Base-by-base conservation (phyloP, 2,329 filamentous ascomycete genomes). In the Ophiostoma piceae region DNA sequence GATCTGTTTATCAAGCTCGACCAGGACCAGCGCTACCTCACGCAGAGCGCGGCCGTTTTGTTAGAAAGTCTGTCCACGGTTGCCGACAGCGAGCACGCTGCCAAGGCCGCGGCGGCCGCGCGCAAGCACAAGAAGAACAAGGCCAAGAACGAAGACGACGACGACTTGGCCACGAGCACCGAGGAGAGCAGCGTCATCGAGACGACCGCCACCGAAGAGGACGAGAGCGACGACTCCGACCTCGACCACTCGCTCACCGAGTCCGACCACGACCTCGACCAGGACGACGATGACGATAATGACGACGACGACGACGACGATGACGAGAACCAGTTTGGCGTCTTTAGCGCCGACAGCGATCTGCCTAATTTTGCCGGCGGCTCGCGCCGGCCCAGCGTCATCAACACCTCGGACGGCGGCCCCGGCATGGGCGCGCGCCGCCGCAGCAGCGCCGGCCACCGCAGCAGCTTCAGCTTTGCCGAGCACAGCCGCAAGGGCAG, bases 1-100 rank as follows among this genome's bases (percentile, higher is more conserved):
- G 73, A 73, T 29, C 64, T 73, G 16, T 73, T 74, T 35, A 11
- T 71, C 47, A 72, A 72, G 71, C 71, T 74, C 2, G 72, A 73
- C 66, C 66, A 71, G 39, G 72, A 73, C 57, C 37, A 68, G 4
- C 73, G 72, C 19, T 73, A 73, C 67, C 70, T 74, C 29, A 70
- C 73, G 1, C 66, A 66, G 60, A 73, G 72, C 57, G 70, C 71
- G 2, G 64, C 51, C 7, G 60, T 68, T 19, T 65, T 74, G 54
- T 70, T 74, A 6, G 71, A 73, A 65, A 73, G 69, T 29, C 68
- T 74, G 65, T 68, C 71, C 1, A 62, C 62, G 1, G 71, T 71
- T 7, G 71, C 68, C n/a, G 72, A 74, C 62, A 70, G 70, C 65
- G 37, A 51, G 19, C 65, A 69, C 37, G 37, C 11, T 65, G 71